phyloP scores from a whole-genome alignment of 139 green algal genomes.

The Chlorella sp. region DNA sequence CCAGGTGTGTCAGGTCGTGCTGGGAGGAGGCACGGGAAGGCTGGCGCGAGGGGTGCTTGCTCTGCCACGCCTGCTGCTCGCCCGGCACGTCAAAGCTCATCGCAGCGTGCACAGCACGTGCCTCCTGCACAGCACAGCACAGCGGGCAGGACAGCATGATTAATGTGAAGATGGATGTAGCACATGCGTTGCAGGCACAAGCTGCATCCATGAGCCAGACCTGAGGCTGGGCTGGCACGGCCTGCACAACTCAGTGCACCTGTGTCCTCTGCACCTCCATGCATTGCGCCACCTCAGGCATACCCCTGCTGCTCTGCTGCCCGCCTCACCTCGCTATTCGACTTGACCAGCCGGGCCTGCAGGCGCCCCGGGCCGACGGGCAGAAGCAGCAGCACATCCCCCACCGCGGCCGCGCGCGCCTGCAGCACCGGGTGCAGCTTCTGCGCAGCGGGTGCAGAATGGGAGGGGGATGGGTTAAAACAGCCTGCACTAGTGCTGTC shows the following conservation, averaged over 20 bases:
- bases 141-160: background rate
- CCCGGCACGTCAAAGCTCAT: background rate
- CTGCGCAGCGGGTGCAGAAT: background rate
- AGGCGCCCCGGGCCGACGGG: background rate
- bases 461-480: background rate
- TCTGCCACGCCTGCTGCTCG: slow-evolving; percentile 14
- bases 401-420: background rate
- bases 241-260: too few species aligned
- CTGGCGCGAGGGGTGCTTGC: slow-evolving; percentile 17
- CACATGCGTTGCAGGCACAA: background rate
- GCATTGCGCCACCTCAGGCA: too few species aligned
- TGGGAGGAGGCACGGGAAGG: background rate
- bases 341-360: background rate
- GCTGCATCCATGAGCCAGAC: background rate
- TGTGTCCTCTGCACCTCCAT: too few species aligned
- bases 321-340: background rate
- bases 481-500: too few species aligned
- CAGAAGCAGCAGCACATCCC: slow-evolving; percentile 23
- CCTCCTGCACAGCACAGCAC: background rate
- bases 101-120: background rate
- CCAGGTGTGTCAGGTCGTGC: background rate
- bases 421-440: slow-evolving; percentile 23
- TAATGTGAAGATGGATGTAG: background rate
- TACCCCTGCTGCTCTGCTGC: background rate
- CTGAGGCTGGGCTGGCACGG: too few species aligned